These are phyloP conservation scores for Monilinia polystroma DNA, from an alignment of 2,329 filamentous ascomycete species.

Conservation along the genomic window DNA sequence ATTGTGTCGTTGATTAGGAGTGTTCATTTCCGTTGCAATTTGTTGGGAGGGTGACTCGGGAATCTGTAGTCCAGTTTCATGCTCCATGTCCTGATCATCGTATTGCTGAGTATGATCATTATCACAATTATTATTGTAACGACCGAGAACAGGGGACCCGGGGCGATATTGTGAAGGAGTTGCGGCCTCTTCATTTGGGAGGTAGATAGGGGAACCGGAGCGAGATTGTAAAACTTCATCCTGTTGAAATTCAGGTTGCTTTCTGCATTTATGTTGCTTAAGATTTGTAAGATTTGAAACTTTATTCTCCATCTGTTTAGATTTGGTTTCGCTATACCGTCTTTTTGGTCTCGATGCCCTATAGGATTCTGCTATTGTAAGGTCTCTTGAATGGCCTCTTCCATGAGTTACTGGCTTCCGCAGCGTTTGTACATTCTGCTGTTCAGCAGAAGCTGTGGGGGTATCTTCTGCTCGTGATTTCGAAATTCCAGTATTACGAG, in stretches of 20 bases:
- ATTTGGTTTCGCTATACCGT: neutral
- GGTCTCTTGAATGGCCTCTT: neutral
- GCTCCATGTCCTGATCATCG: neutral
- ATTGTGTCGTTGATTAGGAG: neutral
- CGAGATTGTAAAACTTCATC: neutral
- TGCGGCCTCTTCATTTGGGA: neutral
- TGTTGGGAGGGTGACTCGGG: constrained; percentile 3
- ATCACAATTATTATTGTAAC: constrained; percentile 16
- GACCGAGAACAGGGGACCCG: constrained; percentile 23
- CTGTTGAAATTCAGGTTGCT: neutral
- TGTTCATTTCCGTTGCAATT: constrained; percentile 3
- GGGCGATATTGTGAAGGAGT: neutral
- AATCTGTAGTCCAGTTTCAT: constrained; percentile 1
- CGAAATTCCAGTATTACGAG: neutral
- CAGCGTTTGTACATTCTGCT: neutral
- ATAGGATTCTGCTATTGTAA: neutral
- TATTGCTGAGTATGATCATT: neutral
- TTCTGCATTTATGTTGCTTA: neutral
- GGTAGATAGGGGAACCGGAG: neutral
- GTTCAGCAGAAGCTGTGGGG: constrained; percentile 7
- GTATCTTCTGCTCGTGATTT: neutral
- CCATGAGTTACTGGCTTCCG: neutral
- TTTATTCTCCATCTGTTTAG: neutral
- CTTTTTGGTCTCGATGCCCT: neutral
- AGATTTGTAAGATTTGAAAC: neutral